Evolutionary conservation across 768 basidiomycete species (phyloP).

Genomic region (Sporobolomyces pararoseus): DNA sequence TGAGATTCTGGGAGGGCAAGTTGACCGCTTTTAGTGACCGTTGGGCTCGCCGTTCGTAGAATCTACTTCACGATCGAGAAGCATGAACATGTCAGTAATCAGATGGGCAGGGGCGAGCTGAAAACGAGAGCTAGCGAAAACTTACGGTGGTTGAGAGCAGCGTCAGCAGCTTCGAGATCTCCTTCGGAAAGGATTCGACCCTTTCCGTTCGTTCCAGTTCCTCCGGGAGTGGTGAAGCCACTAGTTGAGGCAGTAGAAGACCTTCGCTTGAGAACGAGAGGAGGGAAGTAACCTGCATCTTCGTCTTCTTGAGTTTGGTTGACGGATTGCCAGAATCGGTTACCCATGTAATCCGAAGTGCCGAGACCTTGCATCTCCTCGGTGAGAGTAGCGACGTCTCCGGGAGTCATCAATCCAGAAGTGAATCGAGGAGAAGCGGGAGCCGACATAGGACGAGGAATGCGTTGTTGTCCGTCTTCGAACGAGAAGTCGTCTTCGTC

Average conservation of each 20-base stretch:
- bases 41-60: background rate
- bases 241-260: slow-evolving; percentile 53
- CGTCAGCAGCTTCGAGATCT: slow-evolving; percentile 81
- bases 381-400: slow-evolving; percentile 77
- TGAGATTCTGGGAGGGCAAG: background rate
- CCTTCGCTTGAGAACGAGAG: slow-evolving; percentile 64
- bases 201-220: slow-evolving; percentile 19
- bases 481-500: slow-evolving; percentile 59
- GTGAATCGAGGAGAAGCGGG: slow-evolving; percentile 81
- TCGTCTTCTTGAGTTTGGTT: slow-evolving; percentile 58
- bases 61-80: background rate
- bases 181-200: slow-evolving; percentile 73
- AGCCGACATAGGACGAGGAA: slow-evolving; percentile 63
- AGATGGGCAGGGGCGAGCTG: background rate
- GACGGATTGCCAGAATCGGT: slow-evolving; percentile 34
- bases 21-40: background rate
- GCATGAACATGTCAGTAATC: background rate
- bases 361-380: slow-evolving; percentile 78
- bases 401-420: slow-evolving; percentile 80
- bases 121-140: too few species aligned
- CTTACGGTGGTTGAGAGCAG: slow-evolving; percentile 58
- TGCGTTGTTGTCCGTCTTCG: slow-evolving; percentile 62
- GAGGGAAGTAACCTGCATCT: slow-evolving; percentile 73
- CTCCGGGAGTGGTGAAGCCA: slow-evolving; percentile 56
- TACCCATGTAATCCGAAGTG: slow-evolving; percentile 80